phyloP scores from a whole-genome alignment of 495 filamentous ascomycete genomes.

The Podospora pseudocomata region DNA sequence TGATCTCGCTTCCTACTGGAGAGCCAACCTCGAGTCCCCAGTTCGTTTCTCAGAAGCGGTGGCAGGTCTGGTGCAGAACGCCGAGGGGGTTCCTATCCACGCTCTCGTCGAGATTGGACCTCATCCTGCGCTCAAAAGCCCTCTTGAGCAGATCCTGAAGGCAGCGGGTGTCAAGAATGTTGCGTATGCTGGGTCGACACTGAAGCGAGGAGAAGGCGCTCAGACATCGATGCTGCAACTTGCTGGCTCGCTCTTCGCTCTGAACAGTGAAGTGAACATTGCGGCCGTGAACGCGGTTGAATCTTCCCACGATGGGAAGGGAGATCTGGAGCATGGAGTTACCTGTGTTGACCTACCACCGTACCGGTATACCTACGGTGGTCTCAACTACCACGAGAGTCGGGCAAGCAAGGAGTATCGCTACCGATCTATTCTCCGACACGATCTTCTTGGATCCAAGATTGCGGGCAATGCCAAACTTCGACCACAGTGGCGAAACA shows the following conservation, averaged over 20 bases:
- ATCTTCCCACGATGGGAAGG: background rate
- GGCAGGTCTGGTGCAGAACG: slow-evolving; percentile 10
- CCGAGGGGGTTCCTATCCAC: background rate
- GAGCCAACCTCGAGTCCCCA: slow-evolving; percentile 43
- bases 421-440: slow-evolving; percentile 25
- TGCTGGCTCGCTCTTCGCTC: slow-evolving; percentile 39
- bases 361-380: slow-evolving; percentile 45
- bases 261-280: background rate
- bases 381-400: slow-evolving; percentile 37
- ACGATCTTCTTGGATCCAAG: slow-evolving; percentile 45
- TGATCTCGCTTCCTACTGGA: slow-evolving; percentile 41
- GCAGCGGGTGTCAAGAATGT: slow-evolving; percentile 8
- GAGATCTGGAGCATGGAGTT: background rate
- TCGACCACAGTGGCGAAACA: slow-evolving; percentile 41
- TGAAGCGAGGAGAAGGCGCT: slow-evolving; percentile 36
- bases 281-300: slow-evolving; percentile 1
- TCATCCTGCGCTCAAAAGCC: slow-evolving; percentile 50
- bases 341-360: slow-evolving; percentile 41
- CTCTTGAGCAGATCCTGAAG: slow-evolving; percentile 44
- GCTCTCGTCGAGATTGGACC: slow-evolving; percentile 53
- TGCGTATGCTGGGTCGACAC: slow-evolving; percentile 35
- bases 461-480: slow-evolving; percentile 26
- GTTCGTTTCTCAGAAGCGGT: slow-evolving; percentile 46
- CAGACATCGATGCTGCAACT: slow-evolving; percentile 31
- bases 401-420: slow-evolving; percentile 40